A percentile compares a stretch with the other conserved stretches of the same genome.
Conservation (phyloP, 1,284 basidiomycete genomes). For the Meripilus lineatus region DNA sequence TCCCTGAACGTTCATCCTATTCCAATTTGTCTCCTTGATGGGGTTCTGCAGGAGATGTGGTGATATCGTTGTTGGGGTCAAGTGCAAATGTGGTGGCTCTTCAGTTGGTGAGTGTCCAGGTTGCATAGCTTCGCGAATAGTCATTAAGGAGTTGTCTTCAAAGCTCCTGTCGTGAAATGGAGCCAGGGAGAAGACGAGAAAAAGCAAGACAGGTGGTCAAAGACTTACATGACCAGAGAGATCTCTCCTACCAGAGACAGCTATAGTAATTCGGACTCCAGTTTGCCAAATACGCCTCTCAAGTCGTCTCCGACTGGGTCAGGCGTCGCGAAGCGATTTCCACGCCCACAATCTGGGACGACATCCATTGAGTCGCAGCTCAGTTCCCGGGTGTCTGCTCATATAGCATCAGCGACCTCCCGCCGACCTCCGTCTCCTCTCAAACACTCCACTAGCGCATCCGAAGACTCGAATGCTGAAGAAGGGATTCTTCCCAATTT, state of each 20-base stretch:
- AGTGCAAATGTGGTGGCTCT: slow-evolving; percentile 73
- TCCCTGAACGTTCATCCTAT: background rate
- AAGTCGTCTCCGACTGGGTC: slow-evolving; percentile 12
- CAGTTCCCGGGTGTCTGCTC: slow-evolving; percentile 46
- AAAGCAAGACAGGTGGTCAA: slow-evolving; percentile 66
- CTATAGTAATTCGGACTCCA: slow-evolving; percentile 10
- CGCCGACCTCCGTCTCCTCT: slow-evolving; percentile 48
- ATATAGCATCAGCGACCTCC: slow-evolving; percentile 49
- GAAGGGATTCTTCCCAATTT: slow-evolving; percentile 58
- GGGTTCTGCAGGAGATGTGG: slow-evolving; percentile 79
- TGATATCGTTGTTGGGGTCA: slow-evolving; percentile 63
- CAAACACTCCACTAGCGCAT: slow-evolving; percentile 38
- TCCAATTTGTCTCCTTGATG: slow-evolving; percentile 35
- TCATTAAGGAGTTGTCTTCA: no score
- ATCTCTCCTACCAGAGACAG: slow-evolving; percentile 32
- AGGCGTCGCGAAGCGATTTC: slow-evolving; percentile 40
- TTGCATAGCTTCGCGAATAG: slow-evolving; percentile 7
- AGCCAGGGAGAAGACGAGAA: slow-evolving; percentile 40
- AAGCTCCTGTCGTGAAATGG: slow-evolving; percentile 71
- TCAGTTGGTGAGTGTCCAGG: slow-evolving; percentile 51
- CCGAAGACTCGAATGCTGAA: slow-evolving; percentile 35
- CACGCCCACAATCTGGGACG: slow-evolving; percentile 36
- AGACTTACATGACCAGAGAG: slow-evolving; percentile 61
- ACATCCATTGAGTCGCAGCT: slow-evolving; percentile 24
- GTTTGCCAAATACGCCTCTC: slow-evolving; percentile 13